Percentiles rank a stretch among this genome's conserved stretches.
phyloP scores from a whole-genome alignment of 805 yeast species.

The Yamadazyma laniorum region DNA sequence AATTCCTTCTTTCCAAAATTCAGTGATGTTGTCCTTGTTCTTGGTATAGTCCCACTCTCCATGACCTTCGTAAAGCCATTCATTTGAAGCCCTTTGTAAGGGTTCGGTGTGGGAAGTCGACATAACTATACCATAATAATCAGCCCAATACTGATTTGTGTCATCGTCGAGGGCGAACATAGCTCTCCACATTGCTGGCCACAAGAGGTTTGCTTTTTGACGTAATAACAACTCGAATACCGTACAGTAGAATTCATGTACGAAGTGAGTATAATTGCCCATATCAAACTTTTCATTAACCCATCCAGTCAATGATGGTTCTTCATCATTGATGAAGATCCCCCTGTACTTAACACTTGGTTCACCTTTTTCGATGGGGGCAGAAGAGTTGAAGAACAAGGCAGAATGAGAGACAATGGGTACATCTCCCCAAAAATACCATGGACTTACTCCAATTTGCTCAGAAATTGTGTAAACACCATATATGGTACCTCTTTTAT shows the following conservation, averaged over 20 bases:
- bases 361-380: conserved; percentile 13
- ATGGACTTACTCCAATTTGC: conserved; percentile 19
- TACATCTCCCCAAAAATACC: conserved; percentile 19
- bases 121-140: conserved; percentile 20
- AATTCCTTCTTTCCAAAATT: conserved; percentile 18
- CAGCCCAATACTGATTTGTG: conserved; percentile 18
- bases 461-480: conserved; percentile 18
- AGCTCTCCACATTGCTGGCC: conserved; percentile 20
- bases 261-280: conserved; percentile 15
- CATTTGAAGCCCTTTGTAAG: conserved; percentile 17
- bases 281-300: conserved; percentile 12
- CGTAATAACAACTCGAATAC: conserved; percentile 16
- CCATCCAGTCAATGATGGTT: conserved; percentile 18
- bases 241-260: conserved; percentile 16
- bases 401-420: conserved; percentile 10
- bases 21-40: conserved; percentile 16
- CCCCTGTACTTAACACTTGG: conserved; percentile 19
- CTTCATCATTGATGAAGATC: conserved; percentile 18
- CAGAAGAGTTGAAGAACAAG: conserved; percentile 11
- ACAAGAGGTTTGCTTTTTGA: conserved; percentile 16
- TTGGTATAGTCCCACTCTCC: conserved; percentile 18
- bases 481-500: conserved; percentile 18
- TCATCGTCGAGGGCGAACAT: conserved; percentile 19
- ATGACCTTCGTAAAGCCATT: conserved; percentile 15
- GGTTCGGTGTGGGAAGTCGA: conserved; percentile 21